Evolutionary conservation across 306 rosid genomes (phyloP).

Genomic region (Cotoneaster glaucophyllus): DNA sequence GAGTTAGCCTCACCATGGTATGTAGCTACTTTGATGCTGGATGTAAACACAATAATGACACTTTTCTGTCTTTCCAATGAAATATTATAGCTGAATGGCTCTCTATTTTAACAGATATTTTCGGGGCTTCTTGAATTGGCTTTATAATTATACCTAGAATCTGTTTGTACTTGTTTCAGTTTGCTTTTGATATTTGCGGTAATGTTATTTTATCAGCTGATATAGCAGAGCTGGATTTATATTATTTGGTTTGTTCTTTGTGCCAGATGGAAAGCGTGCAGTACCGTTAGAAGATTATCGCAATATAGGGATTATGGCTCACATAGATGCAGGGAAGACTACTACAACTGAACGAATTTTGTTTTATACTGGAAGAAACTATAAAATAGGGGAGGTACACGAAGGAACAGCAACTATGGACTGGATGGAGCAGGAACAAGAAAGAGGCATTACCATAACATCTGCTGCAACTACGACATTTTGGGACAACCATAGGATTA

Average conservation of each 20-base stretch:
- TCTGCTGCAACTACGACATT: slow-evolving; percentile 98
- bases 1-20: not conserved
- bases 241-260: slow-evolving; percentile 10
- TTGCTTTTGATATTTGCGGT: not conserved
- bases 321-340: slow-evolving; percentile 94
- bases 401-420: slow-evolving; percentile 98
- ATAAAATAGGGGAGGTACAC: slow-evolving; percentile 95
- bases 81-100: not conserved
- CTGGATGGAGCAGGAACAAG: slow-evolving; percentile 99
- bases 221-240: not conserved
- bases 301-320: slow-evolving; percentile 97
- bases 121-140: not conserved
- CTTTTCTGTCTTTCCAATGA: not conserved
- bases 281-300: slow-evolving; percentile 75
- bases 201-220: slow-evolving; percentile 8
- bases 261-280: slow-evolving; percentile 45
- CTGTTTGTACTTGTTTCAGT: not conserved
- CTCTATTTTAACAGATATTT: not conserved
- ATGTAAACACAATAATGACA: not conserved
- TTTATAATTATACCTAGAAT: not conserved
- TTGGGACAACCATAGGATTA: slow-evolving; percentile 88
- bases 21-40: not conserved
- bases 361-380: slow-evolving; percentile 87
- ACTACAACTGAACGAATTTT: slow-evolving; percentile 83
- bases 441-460: slow-evolving; percentile 95